Evolutionary conservation across 2,329 filamentous ascomycete species (phyloP), one percentile per base, ranked within the genome.

Genomic region (Botryosphaeria agaves): DNA sequence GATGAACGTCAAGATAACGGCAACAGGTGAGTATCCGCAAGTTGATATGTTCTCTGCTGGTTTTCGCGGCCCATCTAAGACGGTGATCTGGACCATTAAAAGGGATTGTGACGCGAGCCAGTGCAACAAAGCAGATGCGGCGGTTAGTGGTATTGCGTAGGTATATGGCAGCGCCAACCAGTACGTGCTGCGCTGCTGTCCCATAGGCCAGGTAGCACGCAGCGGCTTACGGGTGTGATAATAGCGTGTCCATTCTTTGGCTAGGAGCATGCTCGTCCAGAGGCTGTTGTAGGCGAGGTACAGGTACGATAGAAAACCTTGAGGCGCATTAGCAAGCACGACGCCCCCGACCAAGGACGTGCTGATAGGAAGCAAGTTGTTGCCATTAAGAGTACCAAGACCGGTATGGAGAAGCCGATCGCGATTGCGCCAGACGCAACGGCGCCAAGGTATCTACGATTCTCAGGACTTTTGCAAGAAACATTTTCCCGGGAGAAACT

Each of bases 261-360:
- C 57, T 0, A 58, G 39, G 0, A 61, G 47, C 45, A 67, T 63
- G 2, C 43, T 48, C 0, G 60, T 70, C 12, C 60, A 47, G 5
- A 66, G 41, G 3, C 41, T 41, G 37, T 65, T 66, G 39, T 55
- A 53, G 1, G 46, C 39, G 3, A 64, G 42, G 38, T 67, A 66
- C 2, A 60, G 28, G 12, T 60, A 40, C 0, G 59, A 63, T 0
- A 66, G 35, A 3, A 66, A 31, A 0, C 62, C 30, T 36, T 69
- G 64, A 1, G 62, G 60, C 0, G 50, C 15, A 35, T 69, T 69
- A 19, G 53, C 57, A 0, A 65, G 14, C n/a, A 64, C 42, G 0
- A 52, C 43, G 8, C 34, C 20, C 2, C n/a, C 29, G 16, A 45
- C 27, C 2, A 43, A 23, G 4, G 33, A 35, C 2, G n/a, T 18